Evolutionary conservation across 2,329 filamentous ascomycete species (phyloP).

Genomic region (Neoscytalidium dimidiatum): DNA sequence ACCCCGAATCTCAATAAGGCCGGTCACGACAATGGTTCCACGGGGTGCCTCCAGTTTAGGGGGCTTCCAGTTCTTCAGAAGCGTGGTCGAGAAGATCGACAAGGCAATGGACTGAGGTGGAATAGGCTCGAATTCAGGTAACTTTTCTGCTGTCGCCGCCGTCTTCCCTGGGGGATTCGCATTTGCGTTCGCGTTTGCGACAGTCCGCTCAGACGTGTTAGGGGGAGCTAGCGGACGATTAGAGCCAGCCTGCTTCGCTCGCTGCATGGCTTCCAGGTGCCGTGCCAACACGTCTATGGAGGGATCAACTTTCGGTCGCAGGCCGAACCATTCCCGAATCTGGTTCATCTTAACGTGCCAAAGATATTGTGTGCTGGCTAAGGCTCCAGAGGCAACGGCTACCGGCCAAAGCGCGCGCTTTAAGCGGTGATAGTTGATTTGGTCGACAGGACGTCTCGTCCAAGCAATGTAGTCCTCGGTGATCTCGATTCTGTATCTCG

Average conservation of each 20-base stretch:
- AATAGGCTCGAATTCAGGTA: conserved; percentile 17
- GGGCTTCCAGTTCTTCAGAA: conserved; percentile 26
- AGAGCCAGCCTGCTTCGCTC: conserved; percentile 8
- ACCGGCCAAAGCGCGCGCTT: conserved; percentile 40
- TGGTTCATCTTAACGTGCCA: conserved; percentile 37
- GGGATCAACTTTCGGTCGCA: conserved; percentile 28
- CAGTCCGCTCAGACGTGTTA: conserved; percentile 4
- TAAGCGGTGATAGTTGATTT: conserved; percentile 40
- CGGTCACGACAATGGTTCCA: conserved; percentile 47
- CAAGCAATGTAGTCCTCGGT: conserved; percentile 41
- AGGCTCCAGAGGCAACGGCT: conserved; percentile 37
- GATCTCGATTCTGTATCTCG: conserved; percentile 30
- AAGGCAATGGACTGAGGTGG: conserved; percentile 19
- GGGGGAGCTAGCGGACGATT: conserved; percentile 8
- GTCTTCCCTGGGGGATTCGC: background rate
- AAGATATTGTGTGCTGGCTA: conserved; percentile 35
- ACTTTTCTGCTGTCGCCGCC: conserved; percentile 12
- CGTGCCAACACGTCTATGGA: background rate
- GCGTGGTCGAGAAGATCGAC: conserved; percentile 12
- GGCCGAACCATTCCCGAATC: conserved; percentile 39
- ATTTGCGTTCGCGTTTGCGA: background rate
- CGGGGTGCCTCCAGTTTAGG: conserved; percentile 42
- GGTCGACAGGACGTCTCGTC: conserved; percentile 35
- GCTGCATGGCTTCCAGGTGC: conserved; percentile 17
- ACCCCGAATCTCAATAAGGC: conserved; percentile 50